A percentile compares a stretch with the other conserved stretches of the same genome.
phyloP scores from a whole-genome alignment of 2,329 filamentous ascomycete genomes.

The Calycina marina region DNA sequence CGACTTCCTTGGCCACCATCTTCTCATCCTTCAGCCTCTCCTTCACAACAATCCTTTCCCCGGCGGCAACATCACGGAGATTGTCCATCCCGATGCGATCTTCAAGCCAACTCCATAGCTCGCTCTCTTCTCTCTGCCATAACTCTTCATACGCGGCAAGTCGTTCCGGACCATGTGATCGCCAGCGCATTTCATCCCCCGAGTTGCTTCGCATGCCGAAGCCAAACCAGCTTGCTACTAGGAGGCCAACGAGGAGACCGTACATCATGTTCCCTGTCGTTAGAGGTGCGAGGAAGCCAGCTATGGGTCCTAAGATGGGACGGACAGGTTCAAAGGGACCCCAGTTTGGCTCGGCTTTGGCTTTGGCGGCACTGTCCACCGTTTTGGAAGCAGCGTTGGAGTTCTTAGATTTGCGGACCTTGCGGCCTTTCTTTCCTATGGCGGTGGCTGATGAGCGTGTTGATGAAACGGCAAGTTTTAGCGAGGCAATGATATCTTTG shows the following conservation, averaged over 20 bases:
- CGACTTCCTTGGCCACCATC: slow-evolving; percentile 19
- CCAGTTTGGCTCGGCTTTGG: slow-evolving; percentile 40
- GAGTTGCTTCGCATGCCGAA: slow-evolving; percentile 29
- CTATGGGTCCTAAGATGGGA: slow-evolving; percentile 51
- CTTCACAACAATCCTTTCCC: slow-evolving; percentile 14
- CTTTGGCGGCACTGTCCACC: slow-evolving; percentile 21
- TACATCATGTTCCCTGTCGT: slow-evolving; percentile 67
- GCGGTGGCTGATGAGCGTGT: slow-evolving; percentile 35
- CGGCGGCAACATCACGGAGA: slow-evolving; percentile 41
- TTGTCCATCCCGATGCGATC: slow-evolving; percentile 44
- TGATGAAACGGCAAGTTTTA: slow-evolving; percentile 59
- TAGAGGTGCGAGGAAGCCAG: slow-evolving; percentile 55
- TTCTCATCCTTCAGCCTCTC: slow-evolving; percentile 16
- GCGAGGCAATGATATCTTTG: slow-evolving; percentile 59
- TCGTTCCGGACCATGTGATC: slow-evolving; percentile 41
- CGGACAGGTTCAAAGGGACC: slow-evolving; percentile 70
- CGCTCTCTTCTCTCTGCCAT: slow-evolving; percentile 30
- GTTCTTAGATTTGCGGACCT: slow-evolving; percentile 29
- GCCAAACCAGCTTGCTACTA: slow-evolving; percentile 63
- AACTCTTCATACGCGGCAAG: slow-evolving; percentile 83
- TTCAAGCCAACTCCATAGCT: slow-evolving; percentile 23
- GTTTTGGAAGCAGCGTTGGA: slow-evolving; percentile 29
- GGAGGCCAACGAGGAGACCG: slow-evolving; percentile 54
- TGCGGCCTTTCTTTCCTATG: slow-evolving; percentile 40
- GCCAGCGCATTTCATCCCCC: slow-evolving; percentile 25